Evolutionary conservation across 495 filamentous ascomycete species (phyloP).

Genomic region (Penicillium cataractarum): DNA sequence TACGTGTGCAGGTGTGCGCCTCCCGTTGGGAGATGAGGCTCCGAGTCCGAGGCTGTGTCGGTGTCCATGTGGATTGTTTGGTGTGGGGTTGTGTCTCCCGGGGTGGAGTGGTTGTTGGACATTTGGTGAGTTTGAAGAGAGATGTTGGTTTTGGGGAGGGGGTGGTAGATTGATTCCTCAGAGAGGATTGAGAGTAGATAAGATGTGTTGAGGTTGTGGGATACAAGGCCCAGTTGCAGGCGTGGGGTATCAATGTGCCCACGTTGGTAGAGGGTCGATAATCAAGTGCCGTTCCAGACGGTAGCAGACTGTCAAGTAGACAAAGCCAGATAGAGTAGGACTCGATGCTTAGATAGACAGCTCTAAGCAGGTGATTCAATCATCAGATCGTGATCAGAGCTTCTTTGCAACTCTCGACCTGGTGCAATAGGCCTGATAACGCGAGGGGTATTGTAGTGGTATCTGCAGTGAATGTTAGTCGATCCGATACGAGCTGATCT

Average conservation of each 20-base stretch:
- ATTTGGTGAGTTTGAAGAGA: not conserved
- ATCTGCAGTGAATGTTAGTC: not conserved
- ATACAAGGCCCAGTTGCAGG: not conserved
- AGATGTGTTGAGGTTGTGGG: not conserved
- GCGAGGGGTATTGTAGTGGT: not conserved
- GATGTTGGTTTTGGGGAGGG: too few relatives aligned
- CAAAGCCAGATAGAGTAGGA: not conserved
- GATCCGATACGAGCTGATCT: too few relatives aligned
- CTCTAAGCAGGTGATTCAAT: not conserved
- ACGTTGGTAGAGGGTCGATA: not conserved
- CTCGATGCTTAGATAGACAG: not conserved
- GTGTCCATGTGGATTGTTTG: slow-evolving; percentile 10
- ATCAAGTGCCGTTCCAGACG: not conserved
- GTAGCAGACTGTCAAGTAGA: not conserved
- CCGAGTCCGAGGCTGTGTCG: slow-evolving; percentile 19
- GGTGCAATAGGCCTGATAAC: not conserved
- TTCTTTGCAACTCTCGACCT: not conserved
- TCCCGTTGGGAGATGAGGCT: not conserved
- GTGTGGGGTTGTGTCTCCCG: slow-evolving; percentile 12
- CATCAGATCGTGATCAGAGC: not conserved
- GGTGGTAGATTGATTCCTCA: too few relatives aligned
- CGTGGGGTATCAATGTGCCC: not conserved
- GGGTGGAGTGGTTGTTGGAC: not conserved
- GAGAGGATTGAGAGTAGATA: too few relatives aligned
- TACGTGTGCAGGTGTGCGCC: not conserved